Base-by-base conservation (phyloP, 192 early-diverging fungal genomes). In the Coemansia sp. region DNA sequence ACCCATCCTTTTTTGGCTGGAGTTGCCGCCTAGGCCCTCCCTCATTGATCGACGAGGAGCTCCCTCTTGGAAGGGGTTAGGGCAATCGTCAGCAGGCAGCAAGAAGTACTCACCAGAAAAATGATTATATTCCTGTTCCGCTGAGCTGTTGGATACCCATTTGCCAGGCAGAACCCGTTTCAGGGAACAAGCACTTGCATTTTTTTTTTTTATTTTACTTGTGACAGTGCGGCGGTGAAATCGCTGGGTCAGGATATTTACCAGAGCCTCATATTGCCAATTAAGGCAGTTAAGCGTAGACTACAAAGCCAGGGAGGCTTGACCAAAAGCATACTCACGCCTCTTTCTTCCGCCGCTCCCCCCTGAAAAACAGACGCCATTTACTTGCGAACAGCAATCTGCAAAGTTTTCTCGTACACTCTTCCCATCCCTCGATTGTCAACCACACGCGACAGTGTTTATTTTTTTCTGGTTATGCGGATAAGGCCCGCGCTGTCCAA, bases 201-300 rank as follows among this genome's bases (percentile, higher is more conserved):
- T 17, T 16, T 46, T 46, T 17, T 46, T 46, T n/a, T 46, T 46
- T 39, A 9, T 41, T 19, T 46, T 6, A n/a, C n/a, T 48, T 54
- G 21, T 59, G 56, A 14, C 56, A 33, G 56, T 59, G 56, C 34
- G 56, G 56, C 56, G 29, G 29, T 34, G 56, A 33, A 35, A 35
- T 33, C 56, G 56, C 56, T 34, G 34, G 34, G 31, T 10, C 16
- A 59, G 56, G 56, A 59, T 59, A 59, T 59, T 59, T 59, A 36
- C 13, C 29, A 59, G 33, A 35, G 29, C 34, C 33, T 19, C 56
- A 59, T 35, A 19, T 36, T 34, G 56, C 56, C 33, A 34, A 59
- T 36, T 59, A 36, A 36, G 56, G 56, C 56, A 36, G 56, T 35
- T 59, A 59, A 14, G 34, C 33, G 10, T 59, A 59, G 56, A 13